Base-by-base conservation (phyloP, 2,329 filamentous ascomycete species). In the Claviceps pazoutovae region DNA sequence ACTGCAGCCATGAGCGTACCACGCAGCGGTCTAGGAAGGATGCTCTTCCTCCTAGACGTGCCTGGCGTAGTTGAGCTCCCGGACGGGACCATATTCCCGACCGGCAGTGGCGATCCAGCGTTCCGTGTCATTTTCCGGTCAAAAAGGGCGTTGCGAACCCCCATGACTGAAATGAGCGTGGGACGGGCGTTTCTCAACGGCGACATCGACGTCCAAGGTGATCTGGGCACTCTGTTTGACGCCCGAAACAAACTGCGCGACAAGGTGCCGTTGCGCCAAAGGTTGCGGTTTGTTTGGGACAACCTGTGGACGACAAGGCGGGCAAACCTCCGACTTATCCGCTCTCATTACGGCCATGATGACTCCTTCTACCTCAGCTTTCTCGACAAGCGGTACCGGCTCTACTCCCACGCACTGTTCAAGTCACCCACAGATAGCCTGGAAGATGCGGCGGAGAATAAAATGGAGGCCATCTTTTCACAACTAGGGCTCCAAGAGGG, bases 371-470 rank as follows among this genome's bases (percentile, higher is more conserved):
- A 38, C 38, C 42, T 51, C 17, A 23, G 45, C 30, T 51, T 48
- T 14, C 14, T 51, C 19, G 50, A 48, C 39, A 44, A 34, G 36
- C 13, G 23, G 7, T 51, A 48, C 16, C 44, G 38, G 8, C 21
- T 51, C 13, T 51, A 48, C 45, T 44, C 45, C 23, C 50, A 51
- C n/a, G 34, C 39, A n/a, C 46, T 49, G 2, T 52, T 49, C 51
- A 49, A 39, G 21, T 48, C 41, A 1, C 26, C 46, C 4, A 45
- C 11, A 5, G 46, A 52, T 4, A 51, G 23, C 17, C 11, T 51
- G 8, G 50, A 51, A 9, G 26, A 36, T 2, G 44, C 45, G 3
- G 43, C 45, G 5, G 36, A 48, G 44, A 39, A 41, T 17, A 51
- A 48, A 19, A 17, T 51, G 26, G 50, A 48, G 26, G 34, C 38